A percentile compares a stretch with the other conserved stretches of the same genome.
Evolutionary conservation across 2,329 filamentous ascomycete species (phyloP).

Genomic region (Colletotrichum spaethianum): DNA sequence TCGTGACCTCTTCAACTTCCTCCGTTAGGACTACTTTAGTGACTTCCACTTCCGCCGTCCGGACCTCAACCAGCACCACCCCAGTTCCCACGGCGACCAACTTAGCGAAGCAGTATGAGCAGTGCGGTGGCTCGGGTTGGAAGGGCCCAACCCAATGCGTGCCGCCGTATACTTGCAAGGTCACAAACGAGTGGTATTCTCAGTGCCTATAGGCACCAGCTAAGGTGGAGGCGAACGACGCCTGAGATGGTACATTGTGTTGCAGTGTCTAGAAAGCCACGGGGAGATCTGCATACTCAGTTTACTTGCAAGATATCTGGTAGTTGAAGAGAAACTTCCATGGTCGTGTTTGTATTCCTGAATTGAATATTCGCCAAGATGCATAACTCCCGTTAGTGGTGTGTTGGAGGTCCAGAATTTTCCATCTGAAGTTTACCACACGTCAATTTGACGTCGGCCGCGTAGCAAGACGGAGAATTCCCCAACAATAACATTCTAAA

Average conservation of each 20-base stretch:
- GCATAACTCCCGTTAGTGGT: neutral
- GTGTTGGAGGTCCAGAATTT: too few relatives aligned
- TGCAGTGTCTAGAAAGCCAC: neutral
- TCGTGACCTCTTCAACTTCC: conserved; percentile 11
- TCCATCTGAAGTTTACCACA: too few relatives aligned
- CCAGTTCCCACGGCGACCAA: conserved; percentile 31
- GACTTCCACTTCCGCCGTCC: conserved; percentile 19
- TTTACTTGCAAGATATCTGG: too few relatives aligned
- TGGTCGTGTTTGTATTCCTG: too few relatives aligned
- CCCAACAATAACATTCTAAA: too few relatives aligned
- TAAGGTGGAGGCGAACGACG: neutral
- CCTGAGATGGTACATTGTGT: neutral
- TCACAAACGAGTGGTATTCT: conserved; percentile 56
- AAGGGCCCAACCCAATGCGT: conserved; percentile 56
- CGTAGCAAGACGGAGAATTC: too few relatives aligned
- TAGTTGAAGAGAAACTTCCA: neutral
- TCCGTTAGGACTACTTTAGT: conserved; percentile 12
- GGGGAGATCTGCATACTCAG: too few relatives aligned
- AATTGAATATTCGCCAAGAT: neutral
- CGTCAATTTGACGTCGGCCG: too few relatives aligned
- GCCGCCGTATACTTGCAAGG: conserved; percentile 56
- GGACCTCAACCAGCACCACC: conserved; percentile 29
- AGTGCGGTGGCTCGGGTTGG: conserved; percentile 60
- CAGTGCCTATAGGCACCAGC: conserved; percentile 56
- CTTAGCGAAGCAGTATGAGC: conserved; percentile 45